phyloP scores from a whole-genome alignment of 805 yeast genomes.

The Wickerhamiella brachini region DNA sequence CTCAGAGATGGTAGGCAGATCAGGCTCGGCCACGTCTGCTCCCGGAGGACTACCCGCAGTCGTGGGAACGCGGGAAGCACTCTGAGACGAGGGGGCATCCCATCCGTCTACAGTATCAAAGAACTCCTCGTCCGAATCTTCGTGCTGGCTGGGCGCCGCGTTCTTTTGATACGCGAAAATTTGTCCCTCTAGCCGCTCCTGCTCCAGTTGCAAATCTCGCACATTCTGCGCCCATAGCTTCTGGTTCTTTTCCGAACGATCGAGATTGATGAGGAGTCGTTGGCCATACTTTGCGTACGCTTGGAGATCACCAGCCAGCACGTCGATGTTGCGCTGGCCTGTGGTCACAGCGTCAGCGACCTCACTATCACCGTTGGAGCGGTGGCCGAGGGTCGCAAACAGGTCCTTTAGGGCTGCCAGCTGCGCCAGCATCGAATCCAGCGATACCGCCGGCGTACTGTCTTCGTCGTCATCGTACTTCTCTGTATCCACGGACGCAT shows the following conservation, averaged over 20 bases:
- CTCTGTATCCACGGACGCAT: slow-evolving; percentile 17
- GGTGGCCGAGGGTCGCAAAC: slow-evolving; percentile 8
- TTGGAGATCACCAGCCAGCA: slow-evolving; percentile 11
- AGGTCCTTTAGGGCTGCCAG: slow-evolving; percentile 21
- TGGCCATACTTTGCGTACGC: slow-evolving; percentile 8
- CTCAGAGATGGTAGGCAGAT: background rate
- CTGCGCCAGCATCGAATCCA: slow-evolving; percentile 19
- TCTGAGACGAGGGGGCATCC: background rate
- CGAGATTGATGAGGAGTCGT: slow-evolving; percentile 9
- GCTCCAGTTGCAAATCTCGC: slow-evolving; percentile 28
- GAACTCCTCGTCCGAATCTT: slow-evolving; percentile 24
- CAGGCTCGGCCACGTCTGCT: background rate
- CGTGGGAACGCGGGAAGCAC: background rate
- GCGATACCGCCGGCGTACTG: slow-evolving; percentile 9
- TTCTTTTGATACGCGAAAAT: slow-evolving; percentile 23
- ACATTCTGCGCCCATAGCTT: slow-evolving; percentile 31
- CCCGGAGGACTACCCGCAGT: no score
- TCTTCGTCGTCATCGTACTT: slow-evolving; percentile 15
- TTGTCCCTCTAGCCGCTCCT: slow-evolving; percentile 27
- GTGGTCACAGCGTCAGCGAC: slow-evolving; percentile 14
- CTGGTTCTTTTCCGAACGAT: slow-evolving; percentile 16
- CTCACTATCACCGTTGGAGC: slow-evolving; percentile 6
- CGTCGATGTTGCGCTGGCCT: slow-evolving; percentile 14
- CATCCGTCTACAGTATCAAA: slow-evolving; percentile 22
- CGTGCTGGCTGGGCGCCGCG: slow-evolving; percentile 18